These are phyloP conservation scores for Lentinula lateritia DNA, from an alignment of 768 basidiomycete genomes.

Conservation along the genomic window DNA sequence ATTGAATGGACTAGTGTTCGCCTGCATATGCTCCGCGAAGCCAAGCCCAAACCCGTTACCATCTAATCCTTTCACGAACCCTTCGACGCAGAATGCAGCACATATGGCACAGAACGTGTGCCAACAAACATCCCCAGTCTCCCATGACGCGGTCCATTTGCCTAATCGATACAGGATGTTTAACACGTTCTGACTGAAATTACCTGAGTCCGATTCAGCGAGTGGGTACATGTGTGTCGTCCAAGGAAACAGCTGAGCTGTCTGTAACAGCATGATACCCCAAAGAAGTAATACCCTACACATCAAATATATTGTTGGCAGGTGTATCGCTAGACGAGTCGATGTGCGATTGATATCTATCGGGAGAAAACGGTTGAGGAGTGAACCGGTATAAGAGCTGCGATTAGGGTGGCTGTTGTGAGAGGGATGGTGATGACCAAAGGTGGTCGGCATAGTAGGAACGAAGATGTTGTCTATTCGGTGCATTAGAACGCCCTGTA, in stretches of 20 bases:
- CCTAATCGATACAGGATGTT: conserved; percentile 30
- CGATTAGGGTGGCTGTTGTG: conserved; percentile 12
- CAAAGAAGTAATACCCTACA: conserved; percentile 52
- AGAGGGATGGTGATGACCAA: conserved; percentile 18
- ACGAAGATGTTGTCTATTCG: conserved; percentile 76
- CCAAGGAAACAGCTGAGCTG: conserved; percentile 34
- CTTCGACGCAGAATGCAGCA: conserved; percentile 56
- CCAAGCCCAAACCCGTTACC: conserved; percentile 39
- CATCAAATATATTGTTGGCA: conserved; percentile 63
- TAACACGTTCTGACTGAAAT: conserved; percentile 16
- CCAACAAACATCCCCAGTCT: conserved; percentile 70
- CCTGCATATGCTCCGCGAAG: conserved; percentile 30
- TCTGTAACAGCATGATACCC: conserved; percentile 54
- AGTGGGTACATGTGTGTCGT: background rate
- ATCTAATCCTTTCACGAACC: conserved; percentile 63
- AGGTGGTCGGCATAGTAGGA: conserved; percentile 43
- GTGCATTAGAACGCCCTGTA: conserved; percentile 62
- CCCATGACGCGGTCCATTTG: conserved; percentile 39
- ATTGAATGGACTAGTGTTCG: conserved; percentile 63
- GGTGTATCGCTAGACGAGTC: conserved; percentile 54
- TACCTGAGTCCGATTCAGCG: background rate
- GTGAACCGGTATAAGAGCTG: conserved; percentile 18
- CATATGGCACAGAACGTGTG: conserved; percentile 66
- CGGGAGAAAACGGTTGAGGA: conserved; percentile 46
- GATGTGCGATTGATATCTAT: conserved; percentile 54